Conservation (phyloP, 108 stramenopile species). For the Cyclotella cryptica region DNA sequence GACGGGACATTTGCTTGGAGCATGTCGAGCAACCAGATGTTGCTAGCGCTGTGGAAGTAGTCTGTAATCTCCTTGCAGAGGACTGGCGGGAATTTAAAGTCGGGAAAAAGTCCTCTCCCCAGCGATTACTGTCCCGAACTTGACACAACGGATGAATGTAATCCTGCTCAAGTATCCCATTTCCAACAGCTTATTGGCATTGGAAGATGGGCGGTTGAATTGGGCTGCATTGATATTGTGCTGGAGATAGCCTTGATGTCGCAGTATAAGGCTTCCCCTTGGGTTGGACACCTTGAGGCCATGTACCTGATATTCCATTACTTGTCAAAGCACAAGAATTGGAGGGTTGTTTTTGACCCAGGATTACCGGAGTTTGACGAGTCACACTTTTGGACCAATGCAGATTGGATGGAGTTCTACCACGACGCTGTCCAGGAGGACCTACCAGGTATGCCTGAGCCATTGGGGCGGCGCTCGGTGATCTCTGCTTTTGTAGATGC, state of each 20-base stretch:
- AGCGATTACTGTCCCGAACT: conserved; percentile 19
- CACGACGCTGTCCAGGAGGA: conserved; percentile 29
- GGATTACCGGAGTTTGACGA: neutral
- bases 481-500: conserved; percentile 46
- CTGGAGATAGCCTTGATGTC: conserved; percentile 48
- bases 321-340: neutral
- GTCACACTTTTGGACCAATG: neutral
- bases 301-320: conserved; percentile 20
- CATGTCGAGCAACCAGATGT: conserved; percentile 30
- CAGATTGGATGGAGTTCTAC: conserved; percentile 27
- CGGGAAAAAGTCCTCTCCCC: neutral
- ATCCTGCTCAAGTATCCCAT: neutral
- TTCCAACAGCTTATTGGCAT: conserved; percentile 25
- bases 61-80: conserved; percentile 32
- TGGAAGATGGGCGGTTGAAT: conserved; percentile 37
- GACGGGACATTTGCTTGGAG: conserved; percentile 26
- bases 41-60: conserved; percentile 37
- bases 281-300: conserved; percentile 52
- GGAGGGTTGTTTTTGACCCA: conserved; percentile 12
- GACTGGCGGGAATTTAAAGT: conserved; percentile 6
- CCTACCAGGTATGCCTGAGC: conserved; percentile 41
- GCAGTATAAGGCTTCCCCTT: conserved; percentile 22
- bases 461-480: conserved; percentile 36
- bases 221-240: conserved; percentile 39
- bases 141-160: conserved; percentile 9